Conservation (phyloP, 495 filamentous ascomycete genomes). For the Penicillium herquei region DNA sequence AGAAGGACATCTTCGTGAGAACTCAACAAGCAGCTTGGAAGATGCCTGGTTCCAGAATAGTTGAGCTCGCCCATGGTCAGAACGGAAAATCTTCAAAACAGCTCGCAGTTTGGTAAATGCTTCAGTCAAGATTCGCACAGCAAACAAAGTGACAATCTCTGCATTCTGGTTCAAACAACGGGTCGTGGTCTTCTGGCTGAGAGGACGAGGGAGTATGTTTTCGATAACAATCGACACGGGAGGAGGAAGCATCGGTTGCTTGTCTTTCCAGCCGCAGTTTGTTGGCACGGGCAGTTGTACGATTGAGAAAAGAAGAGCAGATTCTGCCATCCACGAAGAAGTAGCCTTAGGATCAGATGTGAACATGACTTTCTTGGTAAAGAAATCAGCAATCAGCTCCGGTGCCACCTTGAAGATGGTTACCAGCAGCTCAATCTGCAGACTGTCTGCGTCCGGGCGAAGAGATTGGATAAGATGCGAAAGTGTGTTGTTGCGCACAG, state of each 20-base stretch:
- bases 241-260: conserved; percentile 59
- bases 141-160: conserved; percentile 77
- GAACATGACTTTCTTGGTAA: conserved; percentile 74
- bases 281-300: conserved; percentile 70
- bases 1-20: conserved; percentile 72
- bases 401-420: conserved; percentile 77
- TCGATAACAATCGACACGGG: conserved; percentile 74
- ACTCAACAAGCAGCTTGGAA: conserved; percentile 64
- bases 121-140: conserved; percentile 70
- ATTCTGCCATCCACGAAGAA: conserved; percentile 91
- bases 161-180: conserved; percentile 74
- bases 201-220: conserved; percentile 79
- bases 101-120: conserved; percentile 74
- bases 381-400: conserved; percentile 83
- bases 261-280: conserved; percentile 62
- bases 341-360: conserved; percentile 87
- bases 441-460: conserved; percentile 74
- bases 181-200: conserved; percentile 71
- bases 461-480: conserved; percentile 75
- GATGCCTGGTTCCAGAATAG: conserved; percentile 65
- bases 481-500: conserved; percentile 71
- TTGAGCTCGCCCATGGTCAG: conserved; percentile 37
- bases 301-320: conserved; percentile 76
- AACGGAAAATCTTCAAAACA: conserved; percentile 44
- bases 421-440: conserved; percentile 78